A percentile compares a stretch with the other conserved stretches of the same genome.
phyloP scores from a whole-genome alignment of 306 rosid genomes.

The Leucaena leucocephala region DNA sequence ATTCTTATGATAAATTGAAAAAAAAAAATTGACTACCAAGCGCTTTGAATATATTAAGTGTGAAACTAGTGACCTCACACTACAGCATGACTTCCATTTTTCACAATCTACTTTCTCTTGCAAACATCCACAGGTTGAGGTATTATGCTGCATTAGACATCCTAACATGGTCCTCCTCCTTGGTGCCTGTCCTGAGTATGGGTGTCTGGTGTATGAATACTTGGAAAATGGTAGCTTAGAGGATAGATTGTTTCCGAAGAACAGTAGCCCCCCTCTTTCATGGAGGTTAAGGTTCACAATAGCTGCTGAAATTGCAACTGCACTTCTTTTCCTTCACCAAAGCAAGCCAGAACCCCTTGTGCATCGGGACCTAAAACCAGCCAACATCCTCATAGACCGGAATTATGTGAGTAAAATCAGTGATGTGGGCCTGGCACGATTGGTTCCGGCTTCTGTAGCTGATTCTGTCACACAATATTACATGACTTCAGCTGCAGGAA shows the following conservation, averaged over 20 bases:
- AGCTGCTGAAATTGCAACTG: conserved; percentile 85
- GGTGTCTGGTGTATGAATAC: conserved; percentile 93
- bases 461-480: conserved; percentile 78
- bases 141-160: conserved; percentile 80
- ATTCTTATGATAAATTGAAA: neutral
- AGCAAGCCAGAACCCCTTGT: conserved; percentile 94
- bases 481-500: conserved; percentile 97
- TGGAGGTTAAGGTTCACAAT: conserved; percentile 80
- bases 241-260: conserved; percentile 68
- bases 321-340: conserved; percentile 94
- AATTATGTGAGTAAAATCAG: conserved; percentile 84
- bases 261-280: conserved; percentile 65
- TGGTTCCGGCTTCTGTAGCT: conserved; percentile 81
- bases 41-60: neutral
- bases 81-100: conserved; percentile 10
- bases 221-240: conserved; percentile 93
- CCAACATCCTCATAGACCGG: conserved; percentile 82
- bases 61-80: neutral
- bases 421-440: conserved; percentile 86
- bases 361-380: conserved; percentile 94
- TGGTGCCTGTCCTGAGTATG: conserved; percentile 93
- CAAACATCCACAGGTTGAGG: conserved; percentile 68
- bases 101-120: conserved; percentile 22
- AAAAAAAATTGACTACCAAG: neutral
- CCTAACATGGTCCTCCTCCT: conserved; percentile 98